Evolutionary conservation across 495 filamentous ascomycete genomes (phyloP).

Genomic region (Extremus antarcticus): DNA sequence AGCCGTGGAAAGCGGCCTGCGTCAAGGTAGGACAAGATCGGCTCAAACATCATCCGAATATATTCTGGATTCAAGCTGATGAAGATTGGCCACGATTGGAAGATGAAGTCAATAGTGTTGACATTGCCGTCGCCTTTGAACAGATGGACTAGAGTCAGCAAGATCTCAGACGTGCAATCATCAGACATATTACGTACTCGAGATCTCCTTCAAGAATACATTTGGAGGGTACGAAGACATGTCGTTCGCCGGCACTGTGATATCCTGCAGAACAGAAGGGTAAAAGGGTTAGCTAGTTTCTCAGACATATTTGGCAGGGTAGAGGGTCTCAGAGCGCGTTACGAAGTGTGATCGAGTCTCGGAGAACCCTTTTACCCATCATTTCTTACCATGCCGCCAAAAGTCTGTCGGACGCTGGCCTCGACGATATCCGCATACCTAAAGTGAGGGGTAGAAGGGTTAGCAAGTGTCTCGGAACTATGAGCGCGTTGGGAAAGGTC

Average conservation of each 20-base stretch:
- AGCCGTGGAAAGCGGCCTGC: slow-evolving; percentile 29
- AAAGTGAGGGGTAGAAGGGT: no score
- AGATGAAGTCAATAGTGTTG: slow-evolving; percentile 45
- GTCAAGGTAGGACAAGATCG: slow-evolving; percentile 33
- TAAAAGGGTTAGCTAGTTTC: no score
- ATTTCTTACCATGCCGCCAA: slow-evolving; percentile 26
- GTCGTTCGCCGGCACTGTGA: slow-evolving; percentile 36
- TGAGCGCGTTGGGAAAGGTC: no score
- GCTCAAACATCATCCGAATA: slow-evolving; percentile 40
- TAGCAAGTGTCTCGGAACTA: no score
- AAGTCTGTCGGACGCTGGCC: slow-evolving; percentile 29
- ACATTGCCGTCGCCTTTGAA: slow-evolving; percentile 43
- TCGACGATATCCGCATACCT: slow-evolving; percentile 23
- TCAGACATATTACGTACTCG: no score
- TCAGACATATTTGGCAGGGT: no score
- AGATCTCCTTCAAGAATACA: slow-evolving; percentile 44
- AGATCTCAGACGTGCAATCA: no score
- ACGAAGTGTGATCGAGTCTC: slow-evolving; percentile 16
- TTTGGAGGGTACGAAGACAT: slow-evolving; percentile 34
- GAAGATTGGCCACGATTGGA: slow-evolving; percentile 36
- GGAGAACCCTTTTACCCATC: no score
- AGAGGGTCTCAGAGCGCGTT: not conserved
- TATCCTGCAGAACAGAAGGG: no score
- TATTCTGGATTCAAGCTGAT: slow-evolving; percentile 40
- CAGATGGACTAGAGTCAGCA: no score